Percentiles rank a stretch among this genome's conserved stretches.
Evolutionary conservation across 2,329 filamentous ascomycete genomes (phyloP).

Genomic region (Aspergillus sp.): DNA sequence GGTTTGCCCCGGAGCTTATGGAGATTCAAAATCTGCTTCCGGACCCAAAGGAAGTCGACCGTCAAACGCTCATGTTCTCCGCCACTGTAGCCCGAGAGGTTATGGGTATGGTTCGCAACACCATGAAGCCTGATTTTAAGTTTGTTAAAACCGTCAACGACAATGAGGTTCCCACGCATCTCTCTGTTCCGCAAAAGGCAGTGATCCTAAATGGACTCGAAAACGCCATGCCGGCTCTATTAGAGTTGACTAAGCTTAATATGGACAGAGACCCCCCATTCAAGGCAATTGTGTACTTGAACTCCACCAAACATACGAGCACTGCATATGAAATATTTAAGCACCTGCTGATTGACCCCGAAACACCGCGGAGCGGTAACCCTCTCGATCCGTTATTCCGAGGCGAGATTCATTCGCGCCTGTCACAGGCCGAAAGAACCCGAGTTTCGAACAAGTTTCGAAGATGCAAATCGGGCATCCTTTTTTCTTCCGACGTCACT

Average conservation of each 20-base stretch:
- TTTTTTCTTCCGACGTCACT: constrained; percentile 78
- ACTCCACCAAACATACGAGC: constrained; percentile 71
- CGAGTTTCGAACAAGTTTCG: constrained; percentile 72
- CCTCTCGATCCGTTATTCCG: constrained; percentile 37
- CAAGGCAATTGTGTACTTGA: constrained; percentile 95
- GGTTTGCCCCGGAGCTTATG: constrained; percentile 67
- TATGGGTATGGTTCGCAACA: constrained; percentile 71
- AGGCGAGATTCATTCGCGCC: constrained; percentile 74
- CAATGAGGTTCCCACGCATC: constrained; percentile 81
- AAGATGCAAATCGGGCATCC: constrained; percentile 58
- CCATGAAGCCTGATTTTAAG: constrained; percentile 80
- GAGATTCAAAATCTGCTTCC: constrained; percentile 66
- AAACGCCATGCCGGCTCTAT: constrained; percentile 72
- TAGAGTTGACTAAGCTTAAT: constrained; percentile 71
- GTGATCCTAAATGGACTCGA: constrained; percentile 68
- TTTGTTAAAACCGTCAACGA: constrained; percentile 85
- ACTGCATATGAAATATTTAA: constrained; percentile 62
- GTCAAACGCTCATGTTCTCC: constrained; percentile 93
- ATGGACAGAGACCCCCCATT: constrained; percentile 63
- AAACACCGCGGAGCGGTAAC: constrained; percentile 26
- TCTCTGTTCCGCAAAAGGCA: constrained; percentile 76
- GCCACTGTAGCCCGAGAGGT: constrained; percentile 88
- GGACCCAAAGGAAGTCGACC: constrained; percentile 58
- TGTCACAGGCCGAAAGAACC: constrained; percentile 70
- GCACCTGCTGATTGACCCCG: constrained; percentile 43